Evolutionary conservation across 495 filamentous ascomycete genomes (phyloP), one percentile per base, ranked within the genome.

Genomic region (Rostrohypoxylon terebratum): DNA sequence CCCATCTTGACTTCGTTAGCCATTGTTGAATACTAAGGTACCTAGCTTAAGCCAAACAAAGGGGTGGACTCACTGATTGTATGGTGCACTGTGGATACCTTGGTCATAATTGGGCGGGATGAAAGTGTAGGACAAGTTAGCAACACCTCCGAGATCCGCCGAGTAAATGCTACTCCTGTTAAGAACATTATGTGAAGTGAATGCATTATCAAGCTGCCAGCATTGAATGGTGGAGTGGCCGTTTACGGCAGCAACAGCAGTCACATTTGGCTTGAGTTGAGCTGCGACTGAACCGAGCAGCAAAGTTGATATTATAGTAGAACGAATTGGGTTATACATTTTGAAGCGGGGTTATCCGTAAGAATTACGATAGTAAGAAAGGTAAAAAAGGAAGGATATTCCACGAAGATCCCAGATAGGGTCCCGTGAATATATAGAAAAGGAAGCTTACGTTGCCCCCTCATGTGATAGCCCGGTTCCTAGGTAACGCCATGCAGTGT

Each of bases 51-150:
- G 8, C 20, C 6, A 16, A 48, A 31, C 21, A 40, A n/a, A 16
- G 31, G 28, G 53, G 50, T 21, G 25, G 20, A 69, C 84, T 59
- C 70, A 89, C 87, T 87, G 87, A 31, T 75, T 68, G 1, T 65
- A 71, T 11, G 87, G 87, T 51, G 87, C 85, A 69, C 81, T 83
- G 67, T 88, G 87, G 50, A 77, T 59, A 0, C 84, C 85, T 0
- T 81, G 82, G 66, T 88, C 78, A 55, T 81, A 87, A 0, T 73
- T 55, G 1, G 76, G 66, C 1, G 86, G 85, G 21, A 86, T 61
- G 18, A 83, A 60, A 2, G 73, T 69, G 57, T 83, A 87, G n/a
- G 79, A 74, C 4, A 81, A 73, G 55, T 84, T 83, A 18, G 71
- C 31, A 23, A 81, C 20, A 21, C 54, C 20, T 0, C 82, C 85